These are phyloP conservation scores for Pistacia atlantica DNA, from an alignment of 345 rosid species.

Conservation along the genomic window DNA sequence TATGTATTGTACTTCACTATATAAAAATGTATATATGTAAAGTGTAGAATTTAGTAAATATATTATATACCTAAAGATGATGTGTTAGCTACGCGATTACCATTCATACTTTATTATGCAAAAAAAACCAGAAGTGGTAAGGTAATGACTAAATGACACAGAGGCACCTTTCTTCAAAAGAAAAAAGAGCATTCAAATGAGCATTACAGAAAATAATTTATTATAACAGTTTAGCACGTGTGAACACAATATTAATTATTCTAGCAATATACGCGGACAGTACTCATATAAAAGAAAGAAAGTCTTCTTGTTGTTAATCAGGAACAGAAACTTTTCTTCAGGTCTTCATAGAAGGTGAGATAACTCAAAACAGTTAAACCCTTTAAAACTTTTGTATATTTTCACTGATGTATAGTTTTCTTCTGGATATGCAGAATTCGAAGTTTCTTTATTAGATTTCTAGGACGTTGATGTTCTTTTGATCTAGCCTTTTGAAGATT, in stretches of 20 bases:
- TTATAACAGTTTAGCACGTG: slow-evolving; percentile 16
- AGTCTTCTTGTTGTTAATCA: neutral
- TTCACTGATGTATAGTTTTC: neutral
- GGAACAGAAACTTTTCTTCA: neutral
- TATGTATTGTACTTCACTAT: no score
- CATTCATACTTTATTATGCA: neutral
- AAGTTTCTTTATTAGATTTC: neutral
- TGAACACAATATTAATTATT: neutral
- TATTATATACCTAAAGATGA: no score
- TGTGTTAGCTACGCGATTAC: no score
- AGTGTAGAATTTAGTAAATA: no score
- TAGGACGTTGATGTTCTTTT: neutral
- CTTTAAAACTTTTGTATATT: neutral
- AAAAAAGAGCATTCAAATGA: neutral
- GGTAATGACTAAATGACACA: neutral
- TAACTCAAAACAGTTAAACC: neutral
- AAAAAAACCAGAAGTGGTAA: neutral
- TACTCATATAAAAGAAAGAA: neutral
- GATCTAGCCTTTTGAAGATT: neutral
- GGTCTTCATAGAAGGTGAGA: neutral
- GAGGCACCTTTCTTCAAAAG: neutral
- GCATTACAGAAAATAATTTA: neutral
- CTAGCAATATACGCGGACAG: neutral
- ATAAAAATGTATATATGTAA: no score
- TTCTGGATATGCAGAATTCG: neutral